These are phyloP conservation scores for Tricholoma sp. DNA, from an alignment of 768 basidiomycete genomes.

Conservation along the genomic window DNA sequence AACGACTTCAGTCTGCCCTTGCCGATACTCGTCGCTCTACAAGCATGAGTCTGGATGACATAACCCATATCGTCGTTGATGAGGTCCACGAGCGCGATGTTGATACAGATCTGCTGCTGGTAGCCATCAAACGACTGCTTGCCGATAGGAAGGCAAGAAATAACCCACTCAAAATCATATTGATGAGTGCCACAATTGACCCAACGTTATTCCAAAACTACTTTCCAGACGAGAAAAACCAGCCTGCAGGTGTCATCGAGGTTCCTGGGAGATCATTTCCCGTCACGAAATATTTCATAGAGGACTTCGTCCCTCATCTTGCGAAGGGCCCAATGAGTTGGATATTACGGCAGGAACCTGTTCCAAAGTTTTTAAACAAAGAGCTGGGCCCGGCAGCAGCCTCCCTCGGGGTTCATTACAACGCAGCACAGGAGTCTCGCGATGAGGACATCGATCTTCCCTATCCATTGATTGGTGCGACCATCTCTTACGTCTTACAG, in stretches of 20 bases:
- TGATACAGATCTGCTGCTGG: slow-evolving; percentile 86
- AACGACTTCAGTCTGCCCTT: slow-evolving; percentile 74
- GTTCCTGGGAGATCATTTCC: slow-evolving; percentile 92
- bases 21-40: slow-evolving; percentile 32
- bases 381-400: slow-evolving; percentile 45
- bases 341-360: slow-evolving; percentile 68
- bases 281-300: slow-evolving; percentile 75
- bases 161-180: slow-evolving; percentile 76
- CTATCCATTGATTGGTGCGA: slow-evolving; percentile 72
- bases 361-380: slow-evolving; percentile 64
- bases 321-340: slow-evolving; percentile 40
- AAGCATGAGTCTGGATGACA: slow-evolving; percentile 53
- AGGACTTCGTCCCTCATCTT: slow-evolving; percentile 64
- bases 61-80: slow-evolving; percentile 91
- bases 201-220: slow-evolving; percentile 85
- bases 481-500: slow-evolving; percentile 71
- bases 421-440: slow-evolving; percentile 11
- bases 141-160: slow-evolving; percentile 65
- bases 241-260: slow-evolving; percentile 66
- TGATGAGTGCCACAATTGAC: slow-evolving; percentile 97
- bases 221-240: slow-evolving; percentile 60
- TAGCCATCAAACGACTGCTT: slow-evolving; percentile 81
- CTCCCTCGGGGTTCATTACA: slow-evolving; percentile 21
- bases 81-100: slow-evolving; percentile 96
- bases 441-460: slow-evolving; percentile 72